These are phyloP conservation scores for Phytopythium chamaehyphon DNA, from an alignment of 352 stramenopile species.

Conservation along the genomic window DNA sequence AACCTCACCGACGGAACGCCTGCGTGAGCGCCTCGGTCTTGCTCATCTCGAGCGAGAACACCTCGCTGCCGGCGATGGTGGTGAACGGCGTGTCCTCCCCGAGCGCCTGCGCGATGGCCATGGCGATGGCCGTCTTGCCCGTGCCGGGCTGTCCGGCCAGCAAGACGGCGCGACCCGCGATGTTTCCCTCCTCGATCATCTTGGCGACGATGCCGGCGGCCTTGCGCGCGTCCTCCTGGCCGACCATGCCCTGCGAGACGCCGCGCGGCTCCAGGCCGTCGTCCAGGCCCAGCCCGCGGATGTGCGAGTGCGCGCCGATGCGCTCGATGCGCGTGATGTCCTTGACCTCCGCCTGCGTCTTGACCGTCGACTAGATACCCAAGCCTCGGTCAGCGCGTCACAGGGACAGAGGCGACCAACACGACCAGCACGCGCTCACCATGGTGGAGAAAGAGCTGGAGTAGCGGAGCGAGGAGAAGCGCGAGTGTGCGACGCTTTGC, in stretches of 20 bases:
- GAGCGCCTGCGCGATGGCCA: constrained; percentile 97
- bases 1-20: constrained; percentile 85
- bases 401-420: no score
- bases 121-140: constrained; percentile 97
- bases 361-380: constrained; percentile 24
- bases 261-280: constrained; percentile 94
- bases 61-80: constrained; percentile 96
- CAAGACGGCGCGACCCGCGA: constrained; percentile 95
- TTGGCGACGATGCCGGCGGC: constrained; percentile 95
- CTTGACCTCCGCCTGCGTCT: constrained; percentile 90
- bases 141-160: constrained; percentile 96
- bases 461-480: no score
- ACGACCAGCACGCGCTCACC: neutral
- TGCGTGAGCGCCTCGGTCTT: constrained; percentile 99
- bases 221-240: constrained; percentile 91
- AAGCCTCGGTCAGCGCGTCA: neutral
- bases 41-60: constrained; percentile 99
- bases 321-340: constrained; percentile 98
- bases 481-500: constrained; percentile 3
- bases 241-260: constrained; percentile 96
- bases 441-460: neutral
- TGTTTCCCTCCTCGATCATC: constrained; percentile 99
- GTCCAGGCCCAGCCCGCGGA: constrained; percentile 97
- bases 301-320: constrained; percentile 99
- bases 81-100: constrained; percentile 99